Conservation (phyloP, 352 stramenopile genomes). For the Pythium vanterpoolii region DNA sequence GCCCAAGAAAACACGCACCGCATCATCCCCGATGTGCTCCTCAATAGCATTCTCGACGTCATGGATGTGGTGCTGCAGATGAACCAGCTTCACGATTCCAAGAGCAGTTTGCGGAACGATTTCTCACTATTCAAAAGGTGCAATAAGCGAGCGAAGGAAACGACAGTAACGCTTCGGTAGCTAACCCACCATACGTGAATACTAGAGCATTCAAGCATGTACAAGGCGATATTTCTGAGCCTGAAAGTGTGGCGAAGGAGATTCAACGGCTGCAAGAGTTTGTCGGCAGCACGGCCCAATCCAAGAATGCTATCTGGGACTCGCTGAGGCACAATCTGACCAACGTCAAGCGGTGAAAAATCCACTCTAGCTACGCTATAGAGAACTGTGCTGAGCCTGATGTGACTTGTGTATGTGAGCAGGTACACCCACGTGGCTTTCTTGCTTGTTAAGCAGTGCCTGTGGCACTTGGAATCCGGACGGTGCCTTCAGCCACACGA, state of each 20-base stretch:
- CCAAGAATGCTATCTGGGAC: slow-evolving; percentile 61
- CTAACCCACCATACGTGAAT: not conserved
- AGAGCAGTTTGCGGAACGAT: slow-evolving; percentile 68
- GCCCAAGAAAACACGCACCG: slow-evolving; percentile 63
- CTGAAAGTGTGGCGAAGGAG: slow-evolving; percentile 44
- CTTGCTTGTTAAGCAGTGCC: slow-evolving; percentile 49
- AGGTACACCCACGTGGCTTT: slow-evolving; percentile 65
- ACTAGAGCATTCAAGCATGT: slow-evolving; percentile 51
- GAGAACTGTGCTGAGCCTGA: not conserved
- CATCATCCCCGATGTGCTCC: slow-evolving; percentile 55
- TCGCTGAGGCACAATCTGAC: slow-evolving; percentile 57
- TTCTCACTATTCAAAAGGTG: slow-evolving; percentile 76
- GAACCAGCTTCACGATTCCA: slow-evolving; percentile 64
- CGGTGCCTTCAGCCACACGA: slow-evolving; percentile 30
- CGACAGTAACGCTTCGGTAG: not conserved
- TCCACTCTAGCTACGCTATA: not conserved
- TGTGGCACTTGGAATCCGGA: slow-evolving; percentile 40
- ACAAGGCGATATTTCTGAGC: slow-evolving; percentile 32
- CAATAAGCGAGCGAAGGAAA: not conserved
- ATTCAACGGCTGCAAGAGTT: slow-evolving; percentile 66
- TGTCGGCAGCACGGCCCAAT: slow-evolving; percentile 43
- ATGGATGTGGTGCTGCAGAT: slow-evolving; percentile 64
- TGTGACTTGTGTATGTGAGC: slow-evolving; percentile 3
- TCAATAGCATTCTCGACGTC: slow-evolving; percentile 55
- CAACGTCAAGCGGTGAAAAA: slow-evolving; percentile 56